A percentile compares a stretch with the other conserved stretches of the same genome.
phyloP scores from a whole-genome alignment of 1,284 basidiomycete species.

The Cystobasidium pallidum region DNA sequence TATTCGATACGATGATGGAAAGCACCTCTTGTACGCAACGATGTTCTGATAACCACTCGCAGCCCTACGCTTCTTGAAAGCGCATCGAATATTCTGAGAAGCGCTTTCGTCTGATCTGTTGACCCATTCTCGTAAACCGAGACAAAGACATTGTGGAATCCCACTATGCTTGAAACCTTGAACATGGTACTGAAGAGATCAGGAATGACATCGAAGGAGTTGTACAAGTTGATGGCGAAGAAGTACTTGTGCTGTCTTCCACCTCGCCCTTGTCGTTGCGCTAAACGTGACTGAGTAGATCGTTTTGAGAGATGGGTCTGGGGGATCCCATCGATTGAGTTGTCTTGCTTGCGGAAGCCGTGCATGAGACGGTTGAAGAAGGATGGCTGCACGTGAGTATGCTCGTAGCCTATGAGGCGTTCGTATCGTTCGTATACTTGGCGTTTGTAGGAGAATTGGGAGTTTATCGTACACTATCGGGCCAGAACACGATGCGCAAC shows the following conservation, averaged over 20 bases:
- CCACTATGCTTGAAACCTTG: slow-evolving; percentile 80
- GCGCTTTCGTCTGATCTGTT: slow-evolving; percentile 91
- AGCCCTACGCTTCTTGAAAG: slow-evolving; percentile 83
- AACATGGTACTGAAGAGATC: slow-evolving; percentile 96
- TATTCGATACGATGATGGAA: slow-evolving; percentile 99
- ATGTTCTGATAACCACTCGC: slow-evolving; percentile 85
- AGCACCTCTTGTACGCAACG: slow-evolving; percentile 84
- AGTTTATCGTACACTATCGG: slow-evolving; percentile 72
- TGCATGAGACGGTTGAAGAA: slow-evolving; percentile 67
- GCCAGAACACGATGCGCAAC: neutral
- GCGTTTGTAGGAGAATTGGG: slow-evolving; percentile 78
- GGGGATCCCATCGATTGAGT: slow-evolving; percentile 48
- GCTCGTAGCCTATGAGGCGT: slow-evolving; percentile 74
- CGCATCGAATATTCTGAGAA: slow-evolving; percentile 88
- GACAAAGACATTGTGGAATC: slow-evolving; percentile 93
- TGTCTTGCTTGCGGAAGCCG: slow-evolving; percentile 55
- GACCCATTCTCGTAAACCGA: slow-evolving; percentile 98
- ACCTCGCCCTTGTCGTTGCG: slow-evolving; percentile 61
- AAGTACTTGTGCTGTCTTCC: slow-evolving; percentile 84
- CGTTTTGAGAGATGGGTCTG: slow-evolving; percentile 42
- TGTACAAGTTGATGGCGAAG: slow-evolving; percentile 86
- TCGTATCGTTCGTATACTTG: slow-evolving; percentile 83
- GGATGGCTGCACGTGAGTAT: slow-evolving; percentile 58
- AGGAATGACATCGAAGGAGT: slow-evolving; percentile 84
- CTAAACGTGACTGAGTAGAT: slow-evolving; percentile 46